Evolutionary conservation across 768 basidiomycete species (phyloP), one percentile per base, ranked within the genome.

Genomic region (Wakefieldia striispora): DNA sequence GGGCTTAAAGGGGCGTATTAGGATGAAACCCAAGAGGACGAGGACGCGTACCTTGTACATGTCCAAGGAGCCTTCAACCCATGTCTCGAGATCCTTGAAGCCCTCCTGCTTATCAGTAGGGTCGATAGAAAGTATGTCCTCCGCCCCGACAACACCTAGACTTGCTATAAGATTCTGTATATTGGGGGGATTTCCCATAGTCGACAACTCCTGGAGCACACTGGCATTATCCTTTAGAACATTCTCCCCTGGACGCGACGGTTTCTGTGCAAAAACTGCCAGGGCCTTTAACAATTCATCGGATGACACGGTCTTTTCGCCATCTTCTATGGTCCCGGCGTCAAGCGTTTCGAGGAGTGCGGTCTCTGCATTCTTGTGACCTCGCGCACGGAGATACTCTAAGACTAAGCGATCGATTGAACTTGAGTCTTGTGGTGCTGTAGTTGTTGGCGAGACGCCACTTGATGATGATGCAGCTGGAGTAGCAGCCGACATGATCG

Each of bases 61-160:
- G 62, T 93, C 91, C 53, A 93, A 69, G 13, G 91, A 92, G 2
- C 91, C 91, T 62, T 91, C 86, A 8, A 92, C 91, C 91, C 91
- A 93, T 7, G 83, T 78, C 65, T 92, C 90, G 27, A 93, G 75
- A 61, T 93, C 91, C 54, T 81, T 78, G 63, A 88, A 93, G 3
- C 91, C 91, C 60, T 89, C 87, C 37, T 89, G 85, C 57, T 87
- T 88, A 64, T 93, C 91, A 4, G 84, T 86, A 8, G 91, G 91
- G 62, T 93, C 90, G 10, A 83, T 72, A 13, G 84, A 83, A 24
- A 93, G 72, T 31, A 91, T 83, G 49, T 92, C 91, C 60, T 92
- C 89, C 3, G 89, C 84, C 13, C 88, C 89, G 36, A 88, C 82
- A 29, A 81, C 72, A n/a, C 85, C 86, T 55, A 91, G 81, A 61